Conservation (phyloP, 306 rosid genomes). For the Prunus dulcis region DNA sequence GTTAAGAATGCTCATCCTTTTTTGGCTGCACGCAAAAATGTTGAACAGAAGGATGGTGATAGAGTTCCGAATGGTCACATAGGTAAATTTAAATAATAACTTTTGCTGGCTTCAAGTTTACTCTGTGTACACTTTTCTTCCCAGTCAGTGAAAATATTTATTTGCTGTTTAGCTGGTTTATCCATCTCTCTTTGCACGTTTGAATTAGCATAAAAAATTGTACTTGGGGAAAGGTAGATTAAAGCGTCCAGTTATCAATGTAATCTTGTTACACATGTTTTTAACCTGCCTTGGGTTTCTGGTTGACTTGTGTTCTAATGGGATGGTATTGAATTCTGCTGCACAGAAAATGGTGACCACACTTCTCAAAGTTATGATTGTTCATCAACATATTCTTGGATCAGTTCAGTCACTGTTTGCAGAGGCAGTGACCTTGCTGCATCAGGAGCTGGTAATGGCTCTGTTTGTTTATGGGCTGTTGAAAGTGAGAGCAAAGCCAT, state of each 20-base stretch:
- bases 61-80: constrained; percentile 57
- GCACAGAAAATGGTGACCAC: constrained; percentile 64
- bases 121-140: not conserved
- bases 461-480: constrained; percentile 70
- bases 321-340: constrained; percentile 18
- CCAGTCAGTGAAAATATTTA: not conserved
- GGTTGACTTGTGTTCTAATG: constrained; percentile 21
- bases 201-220: not conserved
- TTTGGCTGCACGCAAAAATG: constrained; percentile 32
- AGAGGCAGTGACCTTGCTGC: constrained; percentile 89
- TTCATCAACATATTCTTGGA: constrained; percentile 70
- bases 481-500: constrained; percentile 61
- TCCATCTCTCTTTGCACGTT: not conserved
- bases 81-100: constrained; percentile 33
- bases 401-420: constrained; percentile 74
- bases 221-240: not conserved
- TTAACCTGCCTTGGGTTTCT: constrained; percentile 1
- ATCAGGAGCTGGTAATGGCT: constrained; percentile 94
- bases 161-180: not conserved
- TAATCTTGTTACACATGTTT: not conserved
- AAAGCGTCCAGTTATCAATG: not conserved
- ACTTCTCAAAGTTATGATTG: constrained; percentile 33
- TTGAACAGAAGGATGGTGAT: constrained; percentile 41
- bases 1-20: constrained; percentile 74
- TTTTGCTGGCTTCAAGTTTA: not conserved